phyloP scores from a whole-genome alignment of 441 rosid species.

The Breynia disticha region DNA sequence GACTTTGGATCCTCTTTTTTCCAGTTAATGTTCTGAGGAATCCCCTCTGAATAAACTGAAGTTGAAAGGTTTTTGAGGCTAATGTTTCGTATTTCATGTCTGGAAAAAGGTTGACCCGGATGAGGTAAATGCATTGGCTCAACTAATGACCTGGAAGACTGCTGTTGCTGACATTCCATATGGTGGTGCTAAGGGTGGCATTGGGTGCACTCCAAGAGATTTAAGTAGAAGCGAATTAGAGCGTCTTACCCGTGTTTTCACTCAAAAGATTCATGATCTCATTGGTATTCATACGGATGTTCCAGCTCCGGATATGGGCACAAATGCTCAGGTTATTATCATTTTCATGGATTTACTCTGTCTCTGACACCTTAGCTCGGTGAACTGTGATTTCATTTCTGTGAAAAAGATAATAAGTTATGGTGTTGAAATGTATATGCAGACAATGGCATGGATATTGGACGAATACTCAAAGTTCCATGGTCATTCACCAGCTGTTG shows the following conservation, averaged over 20 bases:
- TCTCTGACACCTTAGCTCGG: neutral
- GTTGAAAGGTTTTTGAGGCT: too few species aligned
- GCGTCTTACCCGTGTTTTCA: slow-evolving; percentile 93
- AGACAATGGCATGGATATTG: slow-evolving; percentile 98
- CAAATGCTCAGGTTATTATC: slow-evolving; percentile 61
- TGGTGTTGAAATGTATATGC: slow-evolving; percentile 4
- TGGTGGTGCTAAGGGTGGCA: slow-evolving; percentile 99
- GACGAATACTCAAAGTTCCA: slow-evolving; percentile 98
- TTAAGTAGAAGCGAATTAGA: slow-evolving; percentile 69
- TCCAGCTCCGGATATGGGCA: slow-evolving; percentile 99
- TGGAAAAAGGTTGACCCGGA: slow-evolving; percentile 74
- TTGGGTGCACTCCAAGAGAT: slow-evolving; percentile 80
- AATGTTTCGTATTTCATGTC: neutral
- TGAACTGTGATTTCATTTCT: too few species aligned
- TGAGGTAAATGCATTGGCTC: slow-evolving; percentile 97
- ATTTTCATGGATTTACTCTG: neutral
- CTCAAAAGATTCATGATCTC: slow-evolving; percentile 97
- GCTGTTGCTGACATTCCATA: slow-evolving; percentile 95
- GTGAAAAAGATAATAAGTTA: too few species aligned
- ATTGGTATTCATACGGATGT: slow-evolving; percentile 88
- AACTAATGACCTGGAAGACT: slow-evolving; percentile 98
- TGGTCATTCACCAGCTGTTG: slow-evolving; percentile 94
- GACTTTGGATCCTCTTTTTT: too few species aligned
- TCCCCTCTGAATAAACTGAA: too few species aligned
- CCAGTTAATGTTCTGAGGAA: too few species aligned